Evolutionary conservation across 805 yeast genomes (phyloP).

Genomic region (Jamesozyma hellenica): DNA sequence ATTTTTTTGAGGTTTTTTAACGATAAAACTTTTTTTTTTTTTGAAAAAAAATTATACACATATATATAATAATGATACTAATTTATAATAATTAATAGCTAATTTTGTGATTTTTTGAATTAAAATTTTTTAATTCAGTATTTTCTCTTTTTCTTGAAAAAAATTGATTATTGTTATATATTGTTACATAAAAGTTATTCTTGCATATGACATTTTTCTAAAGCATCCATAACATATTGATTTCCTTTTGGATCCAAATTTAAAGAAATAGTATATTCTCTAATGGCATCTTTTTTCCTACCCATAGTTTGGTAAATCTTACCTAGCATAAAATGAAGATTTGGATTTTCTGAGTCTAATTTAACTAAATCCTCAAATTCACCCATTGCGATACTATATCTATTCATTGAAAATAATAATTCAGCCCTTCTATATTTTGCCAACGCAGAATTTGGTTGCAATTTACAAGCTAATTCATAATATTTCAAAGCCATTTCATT

Average conservation of each 20-base stretch:
- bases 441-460: conserved; percentile 78
- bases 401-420: conserved; percentile 57
- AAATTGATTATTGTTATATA: too few species aligned
- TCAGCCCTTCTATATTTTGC: conserved; percentile 88
- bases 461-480: conserved; percentile 69
- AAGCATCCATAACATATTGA: conserved; percentile 73
- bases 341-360: conserved; percentile 89
- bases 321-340: conserved; percentile 83
- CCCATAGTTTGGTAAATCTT: conserved; percentile 71
- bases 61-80: too few species aligned
- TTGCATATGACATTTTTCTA: conserved; percentile 41
- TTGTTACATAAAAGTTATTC: conserved; percentile 9
- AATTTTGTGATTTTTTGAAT: too few species aligned
- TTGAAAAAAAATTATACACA: too few species aligned
- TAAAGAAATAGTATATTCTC: conserved; percentile 79
- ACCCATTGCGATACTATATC: conserved; percentile 59
- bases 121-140: too few species aligned
- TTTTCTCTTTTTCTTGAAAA: too few species aligned
- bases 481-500: conserved; percentile 66
- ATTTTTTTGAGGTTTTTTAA: not conserved
- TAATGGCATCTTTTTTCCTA: conserved; percentile 66
- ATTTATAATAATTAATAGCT: too few species aligned
- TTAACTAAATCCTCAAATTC: conserved; percentile 64
- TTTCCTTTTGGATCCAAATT: conserved; percentile 89
- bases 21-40: too few species aligned